Percentiles rank a stretch among this genome's conserved stretches.
phyloP scores from a whole-genome alignment of 495 filamentous ascomycete species.

The Cercophora samala region DNA sequence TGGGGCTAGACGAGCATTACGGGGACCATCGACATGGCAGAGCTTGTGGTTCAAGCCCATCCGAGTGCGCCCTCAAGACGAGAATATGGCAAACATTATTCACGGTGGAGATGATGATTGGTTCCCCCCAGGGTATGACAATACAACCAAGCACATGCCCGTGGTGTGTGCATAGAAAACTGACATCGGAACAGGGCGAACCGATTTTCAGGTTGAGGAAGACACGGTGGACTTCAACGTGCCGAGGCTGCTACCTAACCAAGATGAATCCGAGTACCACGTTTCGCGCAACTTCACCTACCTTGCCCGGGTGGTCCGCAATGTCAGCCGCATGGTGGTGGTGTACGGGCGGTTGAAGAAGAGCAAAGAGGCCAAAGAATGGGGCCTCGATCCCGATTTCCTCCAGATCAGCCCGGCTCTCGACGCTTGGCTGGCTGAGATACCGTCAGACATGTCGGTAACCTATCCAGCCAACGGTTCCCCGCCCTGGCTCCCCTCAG shows the following conservation, averaged over 20 bases:
- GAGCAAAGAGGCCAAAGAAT: slow-evolving; percentile 80
- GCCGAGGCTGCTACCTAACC: slow-evolving; percentile 57
- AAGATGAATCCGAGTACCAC: slow-evolving; percentile 73
- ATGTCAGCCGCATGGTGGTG: slow-evolving; percentile 72
- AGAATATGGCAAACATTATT: slow-evolving; percentile 91
- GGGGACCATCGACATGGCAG: slow-evolving; percentile 68
- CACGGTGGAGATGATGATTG: slow-evolving; percentile 87
- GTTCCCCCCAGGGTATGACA: slow-evolving; percentile 80
- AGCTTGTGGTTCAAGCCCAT: slow-evolving; percentile 61
- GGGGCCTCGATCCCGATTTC: slow-evolving; percentile 84
- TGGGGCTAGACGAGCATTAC: slow-evolving; percentile 86
- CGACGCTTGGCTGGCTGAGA: slow-evolving; percentile 67
- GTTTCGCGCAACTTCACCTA: slow-evolving; percentile 79
- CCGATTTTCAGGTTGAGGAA: slow-evolving; percentile 70
- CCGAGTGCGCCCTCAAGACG: slow-evolving; percentile 79
- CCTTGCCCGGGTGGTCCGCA: slow-evolving; percentile 70
- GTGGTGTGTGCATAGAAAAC: slow-evolving; percentile 10
- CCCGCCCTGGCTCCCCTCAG: slow-evolving; percentile 80
- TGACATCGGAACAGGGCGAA: slow-evolving; percentile 61
- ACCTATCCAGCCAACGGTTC: slow-evolving; percentile 74
- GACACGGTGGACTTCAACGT: slow-evolving; percentile 75
- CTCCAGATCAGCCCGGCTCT: slow-evolving; percentile 72
- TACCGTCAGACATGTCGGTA: slow-evolving; percentile 77
- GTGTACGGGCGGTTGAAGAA: slow-evolving; percentile 74
- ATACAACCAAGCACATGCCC: background rate